A percentile compares a stretch with the other conserved stretches of the same genome.
phyloP scores from a whole-genome alignment of 805 yeast genomes.

The Torulaspora delbrueckii region DNA sequence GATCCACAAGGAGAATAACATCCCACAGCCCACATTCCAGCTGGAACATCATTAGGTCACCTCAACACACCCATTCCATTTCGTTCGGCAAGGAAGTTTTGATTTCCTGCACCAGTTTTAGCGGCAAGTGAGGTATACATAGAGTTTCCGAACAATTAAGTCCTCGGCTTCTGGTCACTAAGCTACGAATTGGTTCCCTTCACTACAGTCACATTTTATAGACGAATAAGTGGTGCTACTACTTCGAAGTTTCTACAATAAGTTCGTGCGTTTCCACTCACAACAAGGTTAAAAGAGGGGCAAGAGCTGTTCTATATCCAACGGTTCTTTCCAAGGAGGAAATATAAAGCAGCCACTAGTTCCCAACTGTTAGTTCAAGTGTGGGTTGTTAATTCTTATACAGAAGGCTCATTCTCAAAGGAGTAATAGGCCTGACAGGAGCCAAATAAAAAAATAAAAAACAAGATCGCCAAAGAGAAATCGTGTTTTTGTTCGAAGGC shows the following conservation, averaged over 20 bases:
- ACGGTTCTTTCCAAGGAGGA: no score
- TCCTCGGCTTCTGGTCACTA: neutral
- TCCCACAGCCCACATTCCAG: neutral
- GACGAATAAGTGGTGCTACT: neutral
- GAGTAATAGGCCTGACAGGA: slow-evolving; percentile 4
- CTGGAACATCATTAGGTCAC: neutral
- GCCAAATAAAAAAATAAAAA: slow-evolving; percentile 3
- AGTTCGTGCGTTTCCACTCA: no score
- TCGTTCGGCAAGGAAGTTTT: neutral
- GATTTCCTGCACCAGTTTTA: neutral
- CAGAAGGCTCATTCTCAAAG: slow-evolving; percentile 4
- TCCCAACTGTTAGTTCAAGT: neutral
- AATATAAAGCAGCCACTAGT: neutral
- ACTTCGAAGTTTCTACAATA: neutral
- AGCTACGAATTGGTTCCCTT: neutral
- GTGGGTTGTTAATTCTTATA: neutral
- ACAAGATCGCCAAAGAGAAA: slow-evolving; percentile 1
- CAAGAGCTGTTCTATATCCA: no score
- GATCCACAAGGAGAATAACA: neutral
- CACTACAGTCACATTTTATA: neutral
- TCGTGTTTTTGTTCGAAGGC: slow-evolving; percentile 2
- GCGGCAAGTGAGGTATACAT: neutral
- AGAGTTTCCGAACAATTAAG: neutral
- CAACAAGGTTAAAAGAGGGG: no score
- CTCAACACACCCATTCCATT: neutral